phyloP scores from a whole-genome alignment of 257 asterid genomes.

The Nyctanthes arbortristis region DNA sequence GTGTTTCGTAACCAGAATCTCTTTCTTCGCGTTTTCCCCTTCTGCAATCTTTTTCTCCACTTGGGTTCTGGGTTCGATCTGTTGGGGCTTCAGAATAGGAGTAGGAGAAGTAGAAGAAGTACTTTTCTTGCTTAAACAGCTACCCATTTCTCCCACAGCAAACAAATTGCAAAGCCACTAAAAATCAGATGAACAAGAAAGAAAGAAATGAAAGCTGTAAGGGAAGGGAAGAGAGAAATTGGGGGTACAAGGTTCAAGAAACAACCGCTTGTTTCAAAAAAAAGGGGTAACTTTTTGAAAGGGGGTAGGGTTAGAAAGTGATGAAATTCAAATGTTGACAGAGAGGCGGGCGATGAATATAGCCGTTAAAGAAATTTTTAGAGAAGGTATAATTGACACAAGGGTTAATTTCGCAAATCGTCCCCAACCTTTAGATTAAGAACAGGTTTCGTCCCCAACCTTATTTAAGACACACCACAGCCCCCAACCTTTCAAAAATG shows the following conservation, averaged over 20 bases:
- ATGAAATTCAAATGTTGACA: slow-evolving; percentile 36
- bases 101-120: slow-evolving; percentile 33
- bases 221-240: slow-evolving; percentile 20
- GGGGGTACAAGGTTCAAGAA: slow-evolving; percentile 55
- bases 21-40: slow-evolving; percentile 62
- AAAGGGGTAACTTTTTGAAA: slow-evolving; percentile 20
- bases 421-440: no score
- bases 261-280: slow-evolving; percentile 39
- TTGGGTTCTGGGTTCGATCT: slow-evolving; percentile 36
- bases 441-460: no score
- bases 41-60: slow-evolving; percentile 45
- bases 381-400: no score
- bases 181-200: no score
- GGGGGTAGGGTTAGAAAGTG: slow-evolving; percentile 17
- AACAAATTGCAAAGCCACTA: no score
- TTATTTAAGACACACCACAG: no score
- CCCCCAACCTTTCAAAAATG: no score
- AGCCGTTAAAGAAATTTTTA: slow-evolving; percentile 28
- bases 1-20: slow-evolving; percentile 70
- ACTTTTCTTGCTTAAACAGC: slow-evolving; percentile 91
- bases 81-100: slow-evolving; percentile 35
- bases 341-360: slow-evolving; percentile 11
- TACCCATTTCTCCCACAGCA: slow-evolving; percentile 63
- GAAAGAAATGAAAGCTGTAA: no score
- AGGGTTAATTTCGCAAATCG: no score